Evolutionary conservation across 208 protist species (phyloP).

Genomic region (Porcisia hertigi): DNA sequence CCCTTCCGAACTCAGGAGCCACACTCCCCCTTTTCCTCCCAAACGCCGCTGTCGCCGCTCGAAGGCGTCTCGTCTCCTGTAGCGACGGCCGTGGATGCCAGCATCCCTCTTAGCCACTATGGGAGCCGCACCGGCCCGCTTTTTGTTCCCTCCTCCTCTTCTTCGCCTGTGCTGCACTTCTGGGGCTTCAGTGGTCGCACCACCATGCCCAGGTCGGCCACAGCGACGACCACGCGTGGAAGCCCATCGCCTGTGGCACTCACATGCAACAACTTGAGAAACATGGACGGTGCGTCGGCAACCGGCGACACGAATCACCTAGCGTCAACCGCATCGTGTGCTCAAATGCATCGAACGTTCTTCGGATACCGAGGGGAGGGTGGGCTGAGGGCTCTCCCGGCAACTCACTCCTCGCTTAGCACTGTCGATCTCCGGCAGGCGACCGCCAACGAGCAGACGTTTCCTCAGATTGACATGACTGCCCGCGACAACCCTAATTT

Average conservation of each 20-base stretch:
- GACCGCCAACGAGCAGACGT: too few species aligned
- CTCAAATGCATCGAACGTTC: not conserved
- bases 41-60: not conserved
- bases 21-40: not conserved
- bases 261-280: constrained; percentile 5
- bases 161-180: too few species aligned
- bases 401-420: too few species aligned
- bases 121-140: too few species aligned
- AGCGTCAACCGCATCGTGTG: not conserved
- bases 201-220: not conserved
- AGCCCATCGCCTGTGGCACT: constrained; percentile 1
- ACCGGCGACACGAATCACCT: not conserved
- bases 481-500: not conserved
- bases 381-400: not conserved
- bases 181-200: too few species aligned
- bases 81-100: not conserved
- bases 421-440: too few species aligned
- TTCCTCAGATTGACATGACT: not conserved
- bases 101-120: too few species aligned
- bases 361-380: not conserved
- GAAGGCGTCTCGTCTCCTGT: not conserved
- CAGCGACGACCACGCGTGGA: not conserved
- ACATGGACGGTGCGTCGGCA: not conserved
- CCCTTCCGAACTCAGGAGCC: not conserved
- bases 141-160: too few species aligned